phyloP scores from a whole-genome alignment of 805 yeast species.

The Zygosaccharomyces bailii region DNA sequence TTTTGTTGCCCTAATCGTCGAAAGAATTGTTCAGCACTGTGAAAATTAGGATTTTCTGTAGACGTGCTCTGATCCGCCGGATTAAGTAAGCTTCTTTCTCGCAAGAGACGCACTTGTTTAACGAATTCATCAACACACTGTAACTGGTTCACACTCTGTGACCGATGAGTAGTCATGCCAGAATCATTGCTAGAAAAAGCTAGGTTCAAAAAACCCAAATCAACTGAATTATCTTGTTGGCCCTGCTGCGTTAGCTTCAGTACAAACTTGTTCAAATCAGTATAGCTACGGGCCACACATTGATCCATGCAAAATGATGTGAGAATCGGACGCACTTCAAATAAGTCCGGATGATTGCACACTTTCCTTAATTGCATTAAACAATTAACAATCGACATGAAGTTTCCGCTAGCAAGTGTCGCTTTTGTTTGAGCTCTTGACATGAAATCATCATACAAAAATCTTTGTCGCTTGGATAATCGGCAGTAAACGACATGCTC shows the following conservation, averaged over 20 bases:
- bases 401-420: constrained; percentile 91
- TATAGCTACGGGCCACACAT: constrained; percentile 54
- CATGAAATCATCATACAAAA: constrained; percentile 93
- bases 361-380: constrained; percentile 97
- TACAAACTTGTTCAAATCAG: constrained; percentile 40
- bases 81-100: constrained; percentile 22
- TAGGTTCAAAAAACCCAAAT: constrained; percentile 60
- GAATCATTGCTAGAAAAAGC: constrained; percentile 47
- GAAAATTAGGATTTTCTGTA: constrained; percentile 22
- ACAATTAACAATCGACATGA: constrained; percentile 91
- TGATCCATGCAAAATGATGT: constrained; percentile 79
- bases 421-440: constrained; percentile 93
- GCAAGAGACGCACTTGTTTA: constrained; percentile 44
- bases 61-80: constrained; percentile 20
- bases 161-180: constrained; percentile 44
- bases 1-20: constrained; percentile 51
- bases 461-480: constrained; percentile 86
- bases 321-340: constrained; percentile 91
- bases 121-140: constrained; percentile 48
- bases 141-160: constrained; percentile 42
- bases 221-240: constrained; percentile 31
- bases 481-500: constrained; percentile 94
- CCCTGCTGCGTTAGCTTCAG: constrained; percentile 25
- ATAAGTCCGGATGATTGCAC: constrained; percentile 94
- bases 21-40: constrained; percentile 56